Percentiles rank a stretch among this genome's conserved stretches.
Conservation (phyloP, 352 stramenopile species). For the Pythium phragmitis region DNA sequence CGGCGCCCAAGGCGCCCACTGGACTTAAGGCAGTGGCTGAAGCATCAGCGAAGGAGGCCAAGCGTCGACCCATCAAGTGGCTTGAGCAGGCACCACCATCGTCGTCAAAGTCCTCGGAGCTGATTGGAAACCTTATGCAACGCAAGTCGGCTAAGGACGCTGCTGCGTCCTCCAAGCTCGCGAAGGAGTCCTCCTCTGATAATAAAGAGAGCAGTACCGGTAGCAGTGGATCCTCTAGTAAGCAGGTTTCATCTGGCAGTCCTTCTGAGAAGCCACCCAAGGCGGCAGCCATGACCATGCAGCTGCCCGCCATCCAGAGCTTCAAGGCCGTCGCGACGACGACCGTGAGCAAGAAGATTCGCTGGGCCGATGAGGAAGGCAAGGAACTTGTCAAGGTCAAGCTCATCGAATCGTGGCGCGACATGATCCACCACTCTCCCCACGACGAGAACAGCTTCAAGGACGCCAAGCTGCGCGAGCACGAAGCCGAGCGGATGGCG, state of each 20-base stretch:
- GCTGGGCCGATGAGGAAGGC: conserved; percentile 78
- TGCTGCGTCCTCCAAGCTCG: conserved; percentile 44
- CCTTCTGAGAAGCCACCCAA: conserved; percentile 25
- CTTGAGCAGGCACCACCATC: conserved; percentile 56
- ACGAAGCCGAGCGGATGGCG: conserved; percentile 68
- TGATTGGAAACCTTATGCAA: conserved; percentile 84
- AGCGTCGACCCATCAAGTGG: conserved; percentile 69
- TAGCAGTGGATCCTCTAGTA: conserved; percentile 29
- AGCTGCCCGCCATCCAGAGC: conserved; percentile 80
- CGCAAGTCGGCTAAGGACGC: conserved; percentile 77
- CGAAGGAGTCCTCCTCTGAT: conserved; percentile 34
- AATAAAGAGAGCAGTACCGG: conserved; percentile 29
- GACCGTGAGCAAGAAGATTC: conserved; percentile 61
- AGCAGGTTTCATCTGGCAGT: conserved; percentile 23
- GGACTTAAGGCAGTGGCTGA: conserved; percentile 19
- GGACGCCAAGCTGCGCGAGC: conserved; percentile 82
- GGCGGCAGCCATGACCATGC: conserved; percentile 43
- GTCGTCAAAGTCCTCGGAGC: conserved; percentile 72
- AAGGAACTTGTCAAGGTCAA: conserved; percentile 79
- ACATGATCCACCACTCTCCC: conserved; percentile 61
- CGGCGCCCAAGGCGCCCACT: background rate
- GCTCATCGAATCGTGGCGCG: conserved; percentile 85
- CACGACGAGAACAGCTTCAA: conserved; percentile 76
- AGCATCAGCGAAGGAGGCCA: conserved; percentile 31
- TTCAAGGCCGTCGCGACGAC: conserved; percentile 58